Conservation (phyloP, 208 protist species). For the Trypanosoma congolense region DNA sequence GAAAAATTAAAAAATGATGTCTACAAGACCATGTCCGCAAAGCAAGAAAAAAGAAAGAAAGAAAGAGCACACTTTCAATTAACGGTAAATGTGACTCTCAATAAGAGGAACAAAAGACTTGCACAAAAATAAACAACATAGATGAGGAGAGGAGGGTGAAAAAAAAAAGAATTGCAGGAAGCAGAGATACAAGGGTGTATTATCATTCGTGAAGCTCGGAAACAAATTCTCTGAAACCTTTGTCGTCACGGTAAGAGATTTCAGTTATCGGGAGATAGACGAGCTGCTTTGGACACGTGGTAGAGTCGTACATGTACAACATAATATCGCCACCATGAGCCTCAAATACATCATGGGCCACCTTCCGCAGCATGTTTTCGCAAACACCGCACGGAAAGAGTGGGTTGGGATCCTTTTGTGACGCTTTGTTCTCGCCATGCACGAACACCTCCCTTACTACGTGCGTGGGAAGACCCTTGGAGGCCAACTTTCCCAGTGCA, state of each 20-base stretch:
- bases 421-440: slow-evolving; percentile 48
- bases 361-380: slow-evolving; percentile 88
- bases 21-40: too few species aligned
- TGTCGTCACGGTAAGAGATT: slow-evolving; percentile 72
- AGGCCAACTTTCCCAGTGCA: slow-evolving; percentile 77
- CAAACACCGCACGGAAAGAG: slow-evolving; percentile 89
- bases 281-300: slow-evolving; percentile 53
- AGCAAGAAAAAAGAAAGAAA: too few species aligned
- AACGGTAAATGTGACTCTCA: too few species aligned
- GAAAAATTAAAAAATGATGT: too few species aligned
- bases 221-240: slow-evolving; percentile 76
- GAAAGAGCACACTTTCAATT: too few species aligned
- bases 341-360: slow-evolving; percentile 61
- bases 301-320: slow-evolving; percentile 88
- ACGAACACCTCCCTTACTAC: slow-evolving; percentile 83
- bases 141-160: neutral
- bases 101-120: too few species aligned
- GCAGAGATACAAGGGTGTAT: too few species aligned
- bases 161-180: neutral
- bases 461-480: slow-evolving; percentile 69
- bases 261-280: slow-evolving; percentile 77
- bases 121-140: neutral
- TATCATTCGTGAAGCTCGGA: slow-evolving; percentile 33
- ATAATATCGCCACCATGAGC: slow-evolving; percentile 70
- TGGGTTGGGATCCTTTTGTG: slow-evolving; percentile 71